A percentile compares a stretch with the other conserved stretches of the same genome.
These are phyloP conservation scores for Aspergillus oerlinghausenensis DNA, from an alignment of 2,329 filamentous ascomycete genomes.

Conservation along the genomic window DNA sequence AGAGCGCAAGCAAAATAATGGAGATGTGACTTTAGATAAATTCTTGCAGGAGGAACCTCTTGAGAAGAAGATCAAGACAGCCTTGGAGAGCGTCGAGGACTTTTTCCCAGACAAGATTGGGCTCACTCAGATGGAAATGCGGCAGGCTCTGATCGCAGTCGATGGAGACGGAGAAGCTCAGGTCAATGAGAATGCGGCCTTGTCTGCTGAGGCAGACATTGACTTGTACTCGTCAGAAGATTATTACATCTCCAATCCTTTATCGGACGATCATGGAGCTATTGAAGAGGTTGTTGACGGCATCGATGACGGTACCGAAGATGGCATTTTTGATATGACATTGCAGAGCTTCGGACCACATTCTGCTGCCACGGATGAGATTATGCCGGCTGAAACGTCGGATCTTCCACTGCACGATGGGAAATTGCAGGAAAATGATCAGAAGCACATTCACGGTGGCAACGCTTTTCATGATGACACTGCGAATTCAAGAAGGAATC, in stretches of 20 bases:
- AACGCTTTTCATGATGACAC: background rate
- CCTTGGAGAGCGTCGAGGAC: slow-evolving; percentile 79
- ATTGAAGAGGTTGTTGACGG: slow-evolving; percentile 10
- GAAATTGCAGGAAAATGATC: background rate
- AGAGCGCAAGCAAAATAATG: slow-evolving; percentile 51
- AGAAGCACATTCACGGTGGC: background rate
- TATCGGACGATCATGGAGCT: slow-evolving; percentile 13
- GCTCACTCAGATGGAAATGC: slow-evolving; percentile 17
- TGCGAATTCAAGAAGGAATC: background rate
- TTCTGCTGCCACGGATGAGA: background rate
- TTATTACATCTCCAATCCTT: slow-evolving; percentile 28
- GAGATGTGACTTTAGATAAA: slow-evolving; percentile 55
- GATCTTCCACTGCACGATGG: background rate
- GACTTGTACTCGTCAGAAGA: slow-evolving; percentile 42
- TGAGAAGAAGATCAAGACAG: slow-evolving; percentile 64
- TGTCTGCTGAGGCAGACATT: slow-evolving; percentile 42
- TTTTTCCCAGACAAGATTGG: slow-evolving; percentile 67
- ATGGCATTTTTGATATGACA: slow-evolving; percentile 20
- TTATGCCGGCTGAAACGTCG: background rate
- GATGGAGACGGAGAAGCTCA: slow-evolving; percentile 39
- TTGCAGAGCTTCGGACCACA: slow-evolving; percentile 14
- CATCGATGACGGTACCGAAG: slow-evolving; percentile 12
- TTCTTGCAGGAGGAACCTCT: slow-evolving; percentile 57
- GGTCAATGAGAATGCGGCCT: slow-evolving; percentile 61
- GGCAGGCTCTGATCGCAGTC: slow-evolving; percentile 8